A percentile compares a stretch with the other conserved stretches of the same genome.
Conservation (phyloP, 176 grass and related monocot genomes). For the Hordeum marinum region DNA sequence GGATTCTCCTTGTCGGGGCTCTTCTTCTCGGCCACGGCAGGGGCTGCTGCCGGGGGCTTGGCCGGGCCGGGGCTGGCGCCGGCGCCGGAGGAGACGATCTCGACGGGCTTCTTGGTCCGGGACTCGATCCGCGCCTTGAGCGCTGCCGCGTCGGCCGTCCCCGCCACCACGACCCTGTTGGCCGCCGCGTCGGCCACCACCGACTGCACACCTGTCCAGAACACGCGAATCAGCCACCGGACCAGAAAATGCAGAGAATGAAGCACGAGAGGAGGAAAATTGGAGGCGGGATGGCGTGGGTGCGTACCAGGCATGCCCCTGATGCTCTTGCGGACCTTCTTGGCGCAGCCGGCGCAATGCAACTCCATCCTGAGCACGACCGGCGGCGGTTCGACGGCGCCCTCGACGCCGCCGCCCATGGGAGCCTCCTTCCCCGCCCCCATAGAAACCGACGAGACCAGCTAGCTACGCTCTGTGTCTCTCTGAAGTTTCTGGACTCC, state of each 20-base stretch:
- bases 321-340: conserved; percentile 59
- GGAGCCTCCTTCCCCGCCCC: not conserved
- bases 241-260: not conserved
- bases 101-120: conserved; percentile 48
- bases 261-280: not conserved
- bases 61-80: conserved; percentile 10
- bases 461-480: not conserved
- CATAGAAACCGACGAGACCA: not conserved
- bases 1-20: conserved; percentile 18
- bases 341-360: conserved; percentile 80
- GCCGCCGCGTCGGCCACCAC: conserved; percentile 22
- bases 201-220: conserved; percentile 43
- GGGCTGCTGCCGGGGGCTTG: conserved; percentile 6
- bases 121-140: conserved; percentile 58
- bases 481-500: not conserved
- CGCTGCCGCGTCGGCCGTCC: conserved; percentile 45
- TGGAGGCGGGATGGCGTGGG: not conserved
- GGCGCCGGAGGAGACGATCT: conserved; percentile 48
- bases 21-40: conserved; percentile 10
- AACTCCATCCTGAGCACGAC: conserved; percentile 52
- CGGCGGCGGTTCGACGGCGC: not conserved
- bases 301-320: conserved; percentile 34
- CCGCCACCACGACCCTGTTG: conserved; percentile 44
- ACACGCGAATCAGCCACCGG: not conserved
- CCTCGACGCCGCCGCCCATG: not conserved